phyloP scores from a whole-genome alignment of 2,329 filamentous ascomycete genomes.

The Cylindrodendrum hubeiense region DNA sequence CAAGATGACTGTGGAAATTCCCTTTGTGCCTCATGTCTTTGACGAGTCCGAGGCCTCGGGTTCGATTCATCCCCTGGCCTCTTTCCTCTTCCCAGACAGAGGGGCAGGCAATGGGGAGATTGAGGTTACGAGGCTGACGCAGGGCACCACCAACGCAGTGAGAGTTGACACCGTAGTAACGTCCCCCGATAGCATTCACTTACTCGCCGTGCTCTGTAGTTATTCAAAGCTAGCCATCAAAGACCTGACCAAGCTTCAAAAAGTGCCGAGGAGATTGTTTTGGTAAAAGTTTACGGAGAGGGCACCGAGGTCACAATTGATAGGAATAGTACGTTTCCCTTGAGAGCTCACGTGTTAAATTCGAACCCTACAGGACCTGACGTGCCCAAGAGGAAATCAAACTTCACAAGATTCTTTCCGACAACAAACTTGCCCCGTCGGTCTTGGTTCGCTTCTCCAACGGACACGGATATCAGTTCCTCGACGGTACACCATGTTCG shows the following conservation, averaged over 20 bases:
- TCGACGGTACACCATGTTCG: conserved; percentile 30
- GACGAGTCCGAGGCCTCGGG: conserved; percentile 24
- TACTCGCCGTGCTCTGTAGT: conserved; percentile 25
- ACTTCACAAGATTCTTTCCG: conserved; percentile 34
- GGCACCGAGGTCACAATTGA: conserved; percentile 39
- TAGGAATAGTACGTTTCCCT: conserved; percentile 31
- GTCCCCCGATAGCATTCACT: background rate
- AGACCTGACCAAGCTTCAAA: background rate
- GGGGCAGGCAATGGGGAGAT: background rate
- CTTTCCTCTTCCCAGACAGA: conserved; percentile 27
- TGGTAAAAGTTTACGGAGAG: conserved; percentile 40
- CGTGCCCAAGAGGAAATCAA: conserved; percentile 34
- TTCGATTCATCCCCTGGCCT: conserved; percentile 25
- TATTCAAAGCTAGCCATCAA: conserved; percentile 32
- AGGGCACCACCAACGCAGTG: conserved; percentile 40
- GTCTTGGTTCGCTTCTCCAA: conserved; percentile 37
- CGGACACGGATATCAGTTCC: conserved; percentile 37
- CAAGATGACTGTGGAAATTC: conserved; percentile 12
- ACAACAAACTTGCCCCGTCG: conserved; percentile 30
- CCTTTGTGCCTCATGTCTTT: conserved; percentile 30
- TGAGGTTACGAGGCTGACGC: conserved; percentile 25
- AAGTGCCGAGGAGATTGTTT: conserved; percentile 9
- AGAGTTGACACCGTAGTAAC: background rate
- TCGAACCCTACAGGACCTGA: conserved; percentile 26
- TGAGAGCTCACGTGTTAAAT: background rate